Evolutionary conservation across 768 basidiomycete species (phyloP).

Genomic region (Saitozyma podzolica): DNA sequence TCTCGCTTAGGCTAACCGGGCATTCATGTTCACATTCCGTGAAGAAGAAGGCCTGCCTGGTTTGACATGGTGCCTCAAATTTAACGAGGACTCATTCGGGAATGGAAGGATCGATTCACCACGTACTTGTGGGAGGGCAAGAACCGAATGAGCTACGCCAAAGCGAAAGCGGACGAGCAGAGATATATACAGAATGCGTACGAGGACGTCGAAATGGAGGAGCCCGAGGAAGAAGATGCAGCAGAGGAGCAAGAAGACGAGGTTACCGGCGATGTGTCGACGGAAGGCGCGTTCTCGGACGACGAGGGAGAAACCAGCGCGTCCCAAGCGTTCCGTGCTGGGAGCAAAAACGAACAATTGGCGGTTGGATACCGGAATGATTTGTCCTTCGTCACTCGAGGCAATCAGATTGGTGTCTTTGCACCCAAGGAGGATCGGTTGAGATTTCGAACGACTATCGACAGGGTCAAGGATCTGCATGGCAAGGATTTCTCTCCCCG

Average conservation of each 20-base stretch:
- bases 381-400: slow-evolving; percentile 87
- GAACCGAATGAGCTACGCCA: slow-evolving; percentile 72
- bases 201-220: slow-evolving; percentile 81
- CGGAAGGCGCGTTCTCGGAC: slow-evolving; percentile 56
- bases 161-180: slow-evolving; percentile 74
- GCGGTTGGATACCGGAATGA: slow-evolving; percentile 95
- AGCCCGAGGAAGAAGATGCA: slow-evolving; percentile 61
- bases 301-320: slow-evolving; percentile 35
- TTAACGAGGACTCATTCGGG: slow-evolving; percentile 63
- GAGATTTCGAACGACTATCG: slow-evolving; percentile 84
- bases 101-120: slow-evolving; percentile 66
- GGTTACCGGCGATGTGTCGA: slow-evolving; percentile 31
- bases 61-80: slow-evolving; percentile 81
- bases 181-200: slow-evolving; percentile 73
- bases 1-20: slow-evolving; percentile 51
- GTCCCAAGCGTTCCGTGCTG: slow-evolving; percentile 50
- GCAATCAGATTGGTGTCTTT: slow-evolving; percentile 89
- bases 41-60: slow-evolving; percentile 56
- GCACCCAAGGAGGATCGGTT: slow-evolving; percentile 70
- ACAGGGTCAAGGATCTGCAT: slow-evolving; percentile 73
- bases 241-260: slow-evolving; percentile 63
- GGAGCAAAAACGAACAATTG: slow-evolving; percentile 80
- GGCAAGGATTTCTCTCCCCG: slow-evolving; percentile 76
- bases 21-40: slow-evolving; percentile 86
- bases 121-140: slow-evolving; percentile 76